Base-by-base conservation (phyloP, 1,284 basidiomycete species). In the Tylopilus sp. region DNA sequence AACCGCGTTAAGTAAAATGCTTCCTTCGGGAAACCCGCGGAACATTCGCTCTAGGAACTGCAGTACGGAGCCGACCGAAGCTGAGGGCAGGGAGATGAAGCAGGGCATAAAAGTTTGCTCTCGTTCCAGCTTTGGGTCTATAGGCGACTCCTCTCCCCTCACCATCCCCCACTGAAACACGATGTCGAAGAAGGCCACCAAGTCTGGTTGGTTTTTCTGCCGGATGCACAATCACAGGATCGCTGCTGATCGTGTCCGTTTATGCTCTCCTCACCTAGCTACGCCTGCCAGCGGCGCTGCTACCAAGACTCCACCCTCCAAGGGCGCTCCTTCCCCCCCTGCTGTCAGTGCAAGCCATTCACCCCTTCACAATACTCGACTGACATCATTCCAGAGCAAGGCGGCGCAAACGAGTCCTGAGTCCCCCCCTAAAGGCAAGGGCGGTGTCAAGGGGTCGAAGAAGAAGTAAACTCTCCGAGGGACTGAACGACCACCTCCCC, bases 61-160 rank as follows among this genome's bases (percentile, higher is more conserved):
- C 45, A 53, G 47, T 52, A 54, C 60, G 55, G 42, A 36, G 34
- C 39, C 40, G 44, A 55, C 52, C 55, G 53, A 51, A 51, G 52
- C 50, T 55, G 52, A 67, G 66, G 64, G 66, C 63, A 65, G 59
- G 59, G 39, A 52, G 21, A 49, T 41, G 49, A 41, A 44, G 33
- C 3, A 19, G 34, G 42, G 31, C 53, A 68, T 66, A 65, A 67
- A 57, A 41, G 11, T 40, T n/a, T 47, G 39, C 13, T 35, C 41
- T 48, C 25, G 21, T 33, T 41, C 41, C 31, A n/a, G 48, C 28
- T 30, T 25, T 6, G 7, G 15, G 36, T 36, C 38, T 18, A 30
- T 48, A 41, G 33, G n/a, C 41, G 26, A 41, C 29, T 7, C 23
- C 44, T 39, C 39, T 41, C 48, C 21, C 38, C 40, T 31, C 38